Evolutionary conservation across 2,329 filamentous ascomycete genomes (phyloP), one percentile per base, ranked within the genome.

Genomic region (Venturia asperata): DNA sequence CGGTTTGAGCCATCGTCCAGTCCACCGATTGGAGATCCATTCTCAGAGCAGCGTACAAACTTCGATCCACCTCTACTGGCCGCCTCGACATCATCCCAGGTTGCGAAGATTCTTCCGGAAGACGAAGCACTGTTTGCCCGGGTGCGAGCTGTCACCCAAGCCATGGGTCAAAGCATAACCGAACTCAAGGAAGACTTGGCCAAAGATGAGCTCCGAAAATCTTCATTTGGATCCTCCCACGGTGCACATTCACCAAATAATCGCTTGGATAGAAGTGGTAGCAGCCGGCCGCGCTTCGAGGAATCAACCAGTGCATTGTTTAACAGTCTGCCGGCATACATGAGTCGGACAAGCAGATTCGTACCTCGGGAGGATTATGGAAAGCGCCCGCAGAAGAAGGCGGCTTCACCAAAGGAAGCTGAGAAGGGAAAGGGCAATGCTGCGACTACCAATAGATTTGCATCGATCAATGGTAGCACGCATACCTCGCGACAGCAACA

Each of bases 361-460:
- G 64, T 65, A 13, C 60, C 64, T 21, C 56, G 64, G 19, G 64
- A 65, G 43, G 21, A 55, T 1, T 65, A 65, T 45, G 64, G 64
- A 37, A 64, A 64, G 58, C 42, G 62, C n/a, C 39, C 39, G 42
- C 39, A 55, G 45, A 64, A 55, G 47, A 39, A 21, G 19, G 1
- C 19, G 5, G 19, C n/a, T 24, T 13, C 9, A 21, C 10, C 45
- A 55, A 11, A 34, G 30, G 34, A n/a, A 1, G n/a, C 39, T n/a
- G 56, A n/a, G 15, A 64, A 56, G 62, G 62, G 45, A 11, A 64
- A 64, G 47, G n/a, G 37, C 10, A 64, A 41, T 34, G 34, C n/a
- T 3, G 11, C 47, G 24, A 52, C 47, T 52, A 13, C 10, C n/a
- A 52, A 52, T 27, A 21, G 47, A 17, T 52, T 27, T 15, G 24